Evolutionary conservation across 805 yeast genomes (phyloP), one percentile per base, ranked within the genome.

Genomic region (Hagleromyces aurorensis): DNA sequence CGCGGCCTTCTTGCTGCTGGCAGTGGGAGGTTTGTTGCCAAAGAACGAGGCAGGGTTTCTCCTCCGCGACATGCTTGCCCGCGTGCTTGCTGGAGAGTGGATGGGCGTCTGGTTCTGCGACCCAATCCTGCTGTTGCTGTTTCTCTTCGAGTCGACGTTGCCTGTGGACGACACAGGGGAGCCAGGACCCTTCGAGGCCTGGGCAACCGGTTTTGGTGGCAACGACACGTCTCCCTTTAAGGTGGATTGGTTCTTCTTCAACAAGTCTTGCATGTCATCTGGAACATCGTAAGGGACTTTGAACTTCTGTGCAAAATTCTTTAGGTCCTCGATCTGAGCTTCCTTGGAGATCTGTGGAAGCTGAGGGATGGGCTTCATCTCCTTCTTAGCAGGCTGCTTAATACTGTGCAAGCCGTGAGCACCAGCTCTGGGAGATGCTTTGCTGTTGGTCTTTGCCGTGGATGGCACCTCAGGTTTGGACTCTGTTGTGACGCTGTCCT

Each of bases 251-350:
- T n/a, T n/a, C 16, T 44, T 81, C 77, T 7, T 87, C 61, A 40
- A 29, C 27, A 46, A 41, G 19, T 43, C 43, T 26, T 44, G 47
- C 47, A 54, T 48, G 26, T 54, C 59, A 16, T 46, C 55, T 13
- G 93, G 89, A 39, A 64, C 57, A 27, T 61, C 61, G 19, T 71
- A 72, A 3, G 79, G 80, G 17, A 86, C 72, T 55, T 83, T 83
- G 57, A 84, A 82, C 43, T 72, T 80, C 27, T 82, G 84, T 21
- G 93, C 73, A 50, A 87, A 86, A 48, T 81, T 83, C 39, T 72
- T 75, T 33, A 84, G 63, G 7, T 82, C 72, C 39, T 76, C 76
- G 39, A 80, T 69, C 50, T 78, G 85, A 38, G 72, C 70, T 50
- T 74, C 55, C 50, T 75, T 68, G 21, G 33, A n/a, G n/a, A n/a